Evolutionary conservation across 2,329 filamentous ascomycete genomes (phyloP).

Genomic region (Fusarium floridanum): DNA sequence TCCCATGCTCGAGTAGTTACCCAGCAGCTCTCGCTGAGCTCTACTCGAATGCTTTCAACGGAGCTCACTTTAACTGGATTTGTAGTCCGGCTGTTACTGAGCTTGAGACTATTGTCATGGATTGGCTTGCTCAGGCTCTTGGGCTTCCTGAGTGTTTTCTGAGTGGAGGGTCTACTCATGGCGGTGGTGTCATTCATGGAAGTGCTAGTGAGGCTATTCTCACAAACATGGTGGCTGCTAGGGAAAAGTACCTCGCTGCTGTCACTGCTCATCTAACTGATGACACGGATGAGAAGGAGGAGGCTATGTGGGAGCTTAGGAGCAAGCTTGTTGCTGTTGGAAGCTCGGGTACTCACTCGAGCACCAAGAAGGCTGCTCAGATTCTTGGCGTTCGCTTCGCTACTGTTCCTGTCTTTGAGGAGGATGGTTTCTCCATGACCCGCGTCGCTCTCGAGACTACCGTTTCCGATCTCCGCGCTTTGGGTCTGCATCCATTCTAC

Average conservation of each 20-base stretch:
- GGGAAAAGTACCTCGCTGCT: slow-evolving; percentile 80
- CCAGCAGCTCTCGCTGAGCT: slow-evolving; percentile 92
- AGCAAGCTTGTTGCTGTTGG: slow-evolving; percentile 79
- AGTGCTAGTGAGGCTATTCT: slow-evolving; percentile 89
- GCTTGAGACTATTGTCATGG: slow-evolving; percentile 91
- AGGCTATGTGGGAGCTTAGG: slow-evolving; percentile 70
- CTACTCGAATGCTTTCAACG: slow-evolving; percentile 89
- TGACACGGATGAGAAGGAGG: slow-evolving; percentile 75
- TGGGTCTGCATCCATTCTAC: slow-evolving; percentile 87
- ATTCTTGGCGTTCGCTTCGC: slow-evolving; percentile 88
- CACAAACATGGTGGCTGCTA: slow-evolving; percentile 87
- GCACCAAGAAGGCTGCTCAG: slow-evolving; percentile 87
- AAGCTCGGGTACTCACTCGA: slow-evolving; percentile 84
- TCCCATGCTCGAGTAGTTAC: slow-evolving; percentile 84
- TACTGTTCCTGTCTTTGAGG: slow-evolving; percentile 72
- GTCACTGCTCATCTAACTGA: slow-evolving; percentile 64
- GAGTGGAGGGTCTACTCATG: slow-evolving; percentile 76
- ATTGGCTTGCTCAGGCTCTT: slow-evolving; percentile 87
- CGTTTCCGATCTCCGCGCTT: slow-evolving; percentile 73
- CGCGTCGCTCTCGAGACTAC: slow-evolving; percentile 70
- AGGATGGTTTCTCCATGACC: slow-evolving; percentile 78
- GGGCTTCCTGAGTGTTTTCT: slow-evolving; percentile 79
- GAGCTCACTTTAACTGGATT: slow-evolving; percentile 97
- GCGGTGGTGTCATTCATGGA: slow-evolving; percentile 95
- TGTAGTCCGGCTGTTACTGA: slow-evolving; percentile 94